Evolutionary conservation across 257 asterid genomes (phyloP).

Genomic region (Echium plantagineum): DNA sequence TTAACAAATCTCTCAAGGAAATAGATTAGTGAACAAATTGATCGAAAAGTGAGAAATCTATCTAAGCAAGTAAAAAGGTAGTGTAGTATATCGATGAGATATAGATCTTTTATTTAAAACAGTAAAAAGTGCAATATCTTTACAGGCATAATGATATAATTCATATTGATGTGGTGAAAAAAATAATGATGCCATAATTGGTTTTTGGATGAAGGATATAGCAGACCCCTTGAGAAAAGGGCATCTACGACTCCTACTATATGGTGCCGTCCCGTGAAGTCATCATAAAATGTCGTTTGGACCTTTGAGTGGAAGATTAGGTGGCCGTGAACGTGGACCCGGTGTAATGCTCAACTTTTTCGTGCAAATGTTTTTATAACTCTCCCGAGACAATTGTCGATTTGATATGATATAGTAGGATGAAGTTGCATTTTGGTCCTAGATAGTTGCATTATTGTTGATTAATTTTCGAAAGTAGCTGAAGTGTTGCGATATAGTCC

Average conservation of each 20-base stretch:
- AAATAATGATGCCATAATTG: conserved; percentile 72
- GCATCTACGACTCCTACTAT: background rate
- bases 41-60: background rate
- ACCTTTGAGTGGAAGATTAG: conserved; percentile 5
- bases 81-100: conserved; percentile 12
- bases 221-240: background rate
- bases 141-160: conserved; percentile 57
- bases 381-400: too few species aligned
- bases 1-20: too few species aligned
- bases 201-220: conserved; percentile 14
- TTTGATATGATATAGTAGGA: too few species aligned
- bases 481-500: too few species aligned
- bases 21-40: background rate
- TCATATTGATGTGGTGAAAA: conserved; percentile 53
- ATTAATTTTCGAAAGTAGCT: too few species aligned
- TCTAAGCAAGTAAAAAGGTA: conserved; percentile 3
- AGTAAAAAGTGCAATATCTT: conserved; percentile 47
- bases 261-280: conserved; percentile 8
- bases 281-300: conserved; percentile 2
- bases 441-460: too few species aligned
- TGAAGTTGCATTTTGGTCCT: too few species aligned
- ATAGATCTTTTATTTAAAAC: conserved; percentile 7
- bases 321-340: background rate
- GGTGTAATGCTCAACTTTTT: background rate
- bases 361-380: background rate